Evolutionary conservation across 352 stramenopile genomes (phyloP).

Genomic region (Pilasporangium apinafurcum): DNA sequence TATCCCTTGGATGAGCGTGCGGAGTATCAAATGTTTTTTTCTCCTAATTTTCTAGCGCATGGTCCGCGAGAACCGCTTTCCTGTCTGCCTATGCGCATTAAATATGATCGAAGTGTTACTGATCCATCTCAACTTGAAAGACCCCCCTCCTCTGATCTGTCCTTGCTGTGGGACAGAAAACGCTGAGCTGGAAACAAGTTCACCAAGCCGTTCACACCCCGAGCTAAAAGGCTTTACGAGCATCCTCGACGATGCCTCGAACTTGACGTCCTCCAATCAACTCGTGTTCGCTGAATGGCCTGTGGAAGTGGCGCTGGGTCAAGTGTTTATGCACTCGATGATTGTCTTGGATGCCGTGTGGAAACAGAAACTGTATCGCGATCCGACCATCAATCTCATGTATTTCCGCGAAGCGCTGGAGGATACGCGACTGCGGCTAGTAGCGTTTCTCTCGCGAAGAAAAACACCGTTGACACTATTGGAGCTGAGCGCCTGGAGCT

Average conservation of each 20-base stretch:
- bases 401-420: slow-evolving; percentile 54
- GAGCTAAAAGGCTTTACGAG: slow-evolving; percentile 49
- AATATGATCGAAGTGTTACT: slow-evolving; percentile 68
- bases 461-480: slow-evolving; percentile 36
- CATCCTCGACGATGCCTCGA: slow-evolving; percentile 38
- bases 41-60: slow-evolving; percentile 30
- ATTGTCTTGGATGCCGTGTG: slow-evolving; percentile 54
- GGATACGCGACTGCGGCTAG: slow-evolving; percentile 34
- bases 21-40: neutral
- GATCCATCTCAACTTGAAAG: slow-evolving; percentile 63
- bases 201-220: slow-evolving; percentile 36
- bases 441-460: slow-evolving; percentile 40
- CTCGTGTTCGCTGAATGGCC: slow-evolving; percentile 29
- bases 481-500: slow-evolving; percentile 46
- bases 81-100: slow-evolving; percentile 50
- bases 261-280: slow-evolving; percentile 25
- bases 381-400: slow-evolving; percentile 51
- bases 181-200: slow-evolving; percentile 44
- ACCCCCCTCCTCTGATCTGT: slow-evolving; percentile 51
- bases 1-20: neutral
- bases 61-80: slow-evolving; percentile 63
- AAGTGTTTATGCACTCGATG: slow-evolving; percentile 59
- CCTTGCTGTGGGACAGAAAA: slow-evolving; percentile 68
- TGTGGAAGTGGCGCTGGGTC: slow-evolving; percentile 41
- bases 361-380: slow-evolving; percentile 36